These are phyloP conservation scores for Elongisporangium prolatum DNA, from an alignment of 352 stramenopile species.

Conservation along the genomic window DNA sequence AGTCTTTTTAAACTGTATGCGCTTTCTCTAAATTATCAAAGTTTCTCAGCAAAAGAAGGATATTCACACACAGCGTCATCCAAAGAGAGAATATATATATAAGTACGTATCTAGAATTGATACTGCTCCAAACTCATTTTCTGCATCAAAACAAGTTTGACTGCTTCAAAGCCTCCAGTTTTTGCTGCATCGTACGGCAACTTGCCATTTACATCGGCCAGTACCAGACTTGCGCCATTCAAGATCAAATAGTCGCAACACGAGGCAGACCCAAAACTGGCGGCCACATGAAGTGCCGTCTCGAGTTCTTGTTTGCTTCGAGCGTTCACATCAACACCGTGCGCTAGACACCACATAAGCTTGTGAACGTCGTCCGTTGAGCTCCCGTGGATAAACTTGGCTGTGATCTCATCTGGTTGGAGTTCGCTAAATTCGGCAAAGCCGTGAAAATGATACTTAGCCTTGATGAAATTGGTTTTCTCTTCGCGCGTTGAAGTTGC, in stretches of 20 bases:
- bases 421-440: constrained; percentile 42
- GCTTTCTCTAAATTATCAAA: not conserved
- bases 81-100: not conserved
- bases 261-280: constrained; percentile 21
- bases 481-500: constrained; percentile 49
- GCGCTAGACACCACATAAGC: constrained; percentile 75
- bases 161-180: constrained; percentile 43
- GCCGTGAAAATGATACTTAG: constrained; percentile 80
- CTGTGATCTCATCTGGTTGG: constrained; percentile 22
- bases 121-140: constrained; percentile 71
- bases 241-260: constrained; percentile 80
- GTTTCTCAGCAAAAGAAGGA: not conserved
- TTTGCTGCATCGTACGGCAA: constrained; percentile 64
- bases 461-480: constrained; percentile 80
- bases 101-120: constrained; percentile 25
- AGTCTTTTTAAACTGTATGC: not conserved
- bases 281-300: constrained; percentile 56
- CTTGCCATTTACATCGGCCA: constrained; percentile 37
- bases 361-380: constrained; percentile 33
- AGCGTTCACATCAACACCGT: constrained; percentile 75
- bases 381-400: constrained; percentile 44
- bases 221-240: constrained; percentile 68
- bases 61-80: constrained; percentile 3
- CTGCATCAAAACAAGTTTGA: constrained; percentile 63
- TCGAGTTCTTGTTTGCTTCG: constrained; percentile 35